Percentiles rank a stretch among this genome's conserved stretches.
Evolutionary conservation across 345 rosid genomes (phyloP).

Genomic region (Populus euphratica): DNA sequence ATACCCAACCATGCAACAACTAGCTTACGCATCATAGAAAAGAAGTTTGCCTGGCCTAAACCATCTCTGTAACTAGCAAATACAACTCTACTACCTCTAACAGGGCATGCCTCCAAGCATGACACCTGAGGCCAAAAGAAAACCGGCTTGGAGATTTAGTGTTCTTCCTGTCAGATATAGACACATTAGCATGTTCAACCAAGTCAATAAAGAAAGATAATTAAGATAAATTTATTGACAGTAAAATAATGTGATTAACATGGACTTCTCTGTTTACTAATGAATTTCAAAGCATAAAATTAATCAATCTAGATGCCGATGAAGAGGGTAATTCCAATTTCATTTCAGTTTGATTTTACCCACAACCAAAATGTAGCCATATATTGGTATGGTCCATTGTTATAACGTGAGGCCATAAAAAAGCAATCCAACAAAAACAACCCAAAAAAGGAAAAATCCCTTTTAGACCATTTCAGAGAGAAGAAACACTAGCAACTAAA

Average conservation of each 20-base stretch:
- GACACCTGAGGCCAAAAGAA: conserved; percentile 24
- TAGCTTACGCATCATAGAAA: not conserved
- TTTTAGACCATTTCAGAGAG: not conserved
- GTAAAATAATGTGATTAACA: not conserved
- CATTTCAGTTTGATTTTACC: not conserved
- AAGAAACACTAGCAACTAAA: not conserved
- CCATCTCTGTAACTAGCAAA: conserved; percentile 21
- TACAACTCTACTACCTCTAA: conserved; percentile 25
- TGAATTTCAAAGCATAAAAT: not conserved
- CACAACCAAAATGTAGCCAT: not conserved
- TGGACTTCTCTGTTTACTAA: not conserved
- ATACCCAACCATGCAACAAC: not conserved
- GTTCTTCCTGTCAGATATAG: conserved; percentile 4
- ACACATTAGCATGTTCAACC: not conserved
- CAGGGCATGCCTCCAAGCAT: conserved; percentile 2
- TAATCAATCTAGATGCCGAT: not conserved
- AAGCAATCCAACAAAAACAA: not conserved
- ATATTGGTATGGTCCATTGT: not conserved
- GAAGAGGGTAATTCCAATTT: not conserved
- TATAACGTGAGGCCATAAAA: not conserved
- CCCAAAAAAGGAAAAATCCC: not conserved
- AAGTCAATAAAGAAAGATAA: not conserved
- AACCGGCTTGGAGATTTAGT: conserved; percentile 10
- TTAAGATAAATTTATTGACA: not conserved
- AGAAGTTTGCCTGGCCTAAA: conserved; percentile 17